Conservation (phyloP, 306 rosid genomes). For the Castanospermum australe region DNA sequence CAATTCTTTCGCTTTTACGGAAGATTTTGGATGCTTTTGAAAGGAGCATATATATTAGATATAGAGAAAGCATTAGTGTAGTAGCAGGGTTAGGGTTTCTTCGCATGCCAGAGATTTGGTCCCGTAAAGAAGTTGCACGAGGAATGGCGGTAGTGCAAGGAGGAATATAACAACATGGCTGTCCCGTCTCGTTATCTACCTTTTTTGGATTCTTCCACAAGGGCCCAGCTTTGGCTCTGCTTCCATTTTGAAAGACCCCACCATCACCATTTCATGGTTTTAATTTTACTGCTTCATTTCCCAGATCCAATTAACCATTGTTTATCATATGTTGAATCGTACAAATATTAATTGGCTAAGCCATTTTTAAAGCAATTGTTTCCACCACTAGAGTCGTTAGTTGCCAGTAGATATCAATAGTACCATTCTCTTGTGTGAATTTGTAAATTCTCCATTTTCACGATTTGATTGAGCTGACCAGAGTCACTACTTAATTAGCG, state of each 20-base stretch:
- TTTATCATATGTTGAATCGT: neutral
- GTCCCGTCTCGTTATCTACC: slow-evolving; percentile 39
- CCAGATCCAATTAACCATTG: neutral
- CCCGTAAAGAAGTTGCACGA: slow-evolving; percentile 84
- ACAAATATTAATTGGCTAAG: too few relatives aligned
- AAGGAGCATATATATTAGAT: slow-evolving; percentile 25
- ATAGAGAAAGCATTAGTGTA: slow-evolving; percentile 14
- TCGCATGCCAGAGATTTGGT: slow-evolving; percentile 68
- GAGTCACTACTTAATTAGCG: neutral
- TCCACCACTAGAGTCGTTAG: neutral
- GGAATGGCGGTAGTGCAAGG: slow-evolving; percentile 63
- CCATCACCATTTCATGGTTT: slow-evolving; percentile 15
- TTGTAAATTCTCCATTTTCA: neutral
- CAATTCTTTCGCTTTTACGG: slow-evolving; percentile 48
- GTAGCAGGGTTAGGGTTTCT: slow-evolving; percentile 7
- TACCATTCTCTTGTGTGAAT: too few relatives aligned
- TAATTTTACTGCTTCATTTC: neutral
- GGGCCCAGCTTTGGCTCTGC: slow-evolving; percentile 21
- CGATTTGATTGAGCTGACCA: neutral
- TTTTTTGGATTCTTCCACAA: slow-evolving; percentile 73
- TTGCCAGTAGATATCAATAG: neutral
- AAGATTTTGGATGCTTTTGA: slow-evolving; percentile 63
- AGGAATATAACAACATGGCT: slow-evolving; percentile 78
- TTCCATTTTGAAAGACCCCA: slow-evolving; percentile 11
- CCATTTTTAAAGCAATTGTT: neutral